Percentiles rank a stretch among this genome's conserved stretches.
These are phyloP conservation scores for Chernovozyma sophiae-reginae DNA, from an alignment of 1,139 yeast species.

Conservation along the genomic window DNA sequence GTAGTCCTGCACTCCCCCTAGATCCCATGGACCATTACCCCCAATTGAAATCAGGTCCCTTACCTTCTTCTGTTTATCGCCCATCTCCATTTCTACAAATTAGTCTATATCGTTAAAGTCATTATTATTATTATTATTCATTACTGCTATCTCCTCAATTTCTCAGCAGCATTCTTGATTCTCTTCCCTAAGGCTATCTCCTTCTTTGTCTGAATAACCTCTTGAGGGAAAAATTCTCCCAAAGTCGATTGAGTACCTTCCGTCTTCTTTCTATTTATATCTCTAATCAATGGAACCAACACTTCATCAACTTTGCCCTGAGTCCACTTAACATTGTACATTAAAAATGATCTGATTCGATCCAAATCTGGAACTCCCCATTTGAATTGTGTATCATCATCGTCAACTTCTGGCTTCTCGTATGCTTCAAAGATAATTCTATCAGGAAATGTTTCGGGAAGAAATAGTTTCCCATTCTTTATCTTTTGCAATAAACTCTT, in stretches of 20 bases:
- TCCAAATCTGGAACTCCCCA: constrained; percentile 94
- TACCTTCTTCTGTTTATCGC: too few relatives aligned
- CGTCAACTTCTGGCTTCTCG: constrained; percentile 74
- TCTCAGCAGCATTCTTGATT: constrained; percentile 53
- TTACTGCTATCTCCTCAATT: constrained; percentile 30
- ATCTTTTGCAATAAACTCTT: constrained; percentile 54
- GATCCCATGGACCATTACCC: too few relatives aligned
- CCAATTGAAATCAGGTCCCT: too few relatives aligned
- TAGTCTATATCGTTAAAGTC: too few relatives aligned
- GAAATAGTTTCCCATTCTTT: constrained; percentile 54
- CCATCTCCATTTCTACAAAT: too few relatives aligned
- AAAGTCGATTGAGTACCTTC: constrained; percentile 55
- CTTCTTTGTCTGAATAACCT: constrained; percentile 39
- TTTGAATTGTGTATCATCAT: constrained; percentile 66
- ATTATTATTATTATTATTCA: background rate
- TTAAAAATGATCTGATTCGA: constrained; percentile 64
- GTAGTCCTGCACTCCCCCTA: too few relatives aligned
- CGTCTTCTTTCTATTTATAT: constrained; percentile 58
- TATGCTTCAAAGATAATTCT: constrained; percentile 69
- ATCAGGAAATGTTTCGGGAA: constrained; percentile 71
- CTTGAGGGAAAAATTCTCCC: constrained; percentile 57
- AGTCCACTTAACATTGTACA: constrained; percentile 78
- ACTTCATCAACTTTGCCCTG: constrained; percentile 76
- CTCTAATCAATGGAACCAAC: constrained; percentile 81
- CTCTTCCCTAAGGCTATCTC: constrained; percentile 55